These are phyloP conservation scores for Apocynum venetum DNA, from an alignment of 257 asterid species.

Conservation along the genomic window DNA sequence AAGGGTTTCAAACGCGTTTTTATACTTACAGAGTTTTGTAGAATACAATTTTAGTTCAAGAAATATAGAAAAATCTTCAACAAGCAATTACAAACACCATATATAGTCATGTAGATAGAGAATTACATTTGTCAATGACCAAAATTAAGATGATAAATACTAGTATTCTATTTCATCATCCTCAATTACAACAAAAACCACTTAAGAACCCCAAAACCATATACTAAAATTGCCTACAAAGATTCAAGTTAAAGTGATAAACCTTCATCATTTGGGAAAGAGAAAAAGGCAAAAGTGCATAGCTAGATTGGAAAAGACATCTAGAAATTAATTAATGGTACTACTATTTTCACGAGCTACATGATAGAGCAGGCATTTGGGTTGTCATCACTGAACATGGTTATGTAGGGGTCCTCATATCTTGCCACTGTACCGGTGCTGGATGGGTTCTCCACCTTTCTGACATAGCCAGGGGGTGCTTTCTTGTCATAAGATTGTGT, in stretches of 20 bases:
- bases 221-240: background rate
- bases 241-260: no score
- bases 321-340: no score
- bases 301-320: no score
- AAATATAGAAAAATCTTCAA: no score
- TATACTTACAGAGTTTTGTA: no score
- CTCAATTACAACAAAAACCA: background rate
- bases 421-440: conserved; percentile 18
- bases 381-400: conserved; percentile 79
- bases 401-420: conserved; percentile 64
- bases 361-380: conserved; percentile 82
- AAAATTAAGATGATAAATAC: background rate
- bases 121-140: background rate
- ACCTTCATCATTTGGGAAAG: no score
- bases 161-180: background rate
- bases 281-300: no score
- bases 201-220: no score
- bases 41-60: background rate
- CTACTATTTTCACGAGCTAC: conserved; percentile 22
- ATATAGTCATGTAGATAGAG: no score
- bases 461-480: conserved; percentile 83
- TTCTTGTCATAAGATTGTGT: conserved; percentile 72
- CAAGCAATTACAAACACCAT: background rate
- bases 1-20: background rate
- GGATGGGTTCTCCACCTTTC: conserved; percentile 45